Evolutionary conservation across 2,329 filamentous ascomycete species (phyloP).

Genomic region (Calonectria fujianensis): DNA sequence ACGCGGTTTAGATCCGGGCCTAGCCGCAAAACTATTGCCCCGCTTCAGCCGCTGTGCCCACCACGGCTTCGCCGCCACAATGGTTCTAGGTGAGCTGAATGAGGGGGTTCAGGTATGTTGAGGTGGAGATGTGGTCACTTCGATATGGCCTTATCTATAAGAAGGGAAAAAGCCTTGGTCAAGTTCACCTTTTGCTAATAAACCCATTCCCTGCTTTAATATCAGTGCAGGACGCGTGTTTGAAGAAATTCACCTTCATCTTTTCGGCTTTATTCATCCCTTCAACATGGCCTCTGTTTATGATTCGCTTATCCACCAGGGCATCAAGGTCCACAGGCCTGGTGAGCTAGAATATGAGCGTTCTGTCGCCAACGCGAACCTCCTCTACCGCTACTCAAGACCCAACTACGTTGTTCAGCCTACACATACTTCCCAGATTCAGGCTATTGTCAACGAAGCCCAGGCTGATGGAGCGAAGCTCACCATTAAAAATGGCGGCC

Average conservation of each 20-base stretch:
- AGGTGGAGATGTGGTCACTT: not conserved
- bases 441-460: not conserved
- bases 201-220: not conserved
- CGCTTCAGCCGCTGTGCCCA: not conserved
- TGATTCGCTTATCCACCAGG: not conserved
- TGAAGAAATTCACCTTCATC: not conserved
- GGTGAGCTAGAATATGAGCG: not conserved
- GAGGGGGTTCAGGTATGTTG: not conserved
- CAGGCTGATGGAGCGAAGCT: not conserved
- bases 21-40: conserved; percentile 1
- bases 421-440: not conserved
- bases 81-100: not conserved
- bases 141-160: not conserved
- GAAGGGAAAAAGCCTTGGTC: not conserved
- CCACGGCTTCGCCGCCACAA: not conserved
- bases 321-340: not conserved
- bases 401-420: conserved; percentile 6
- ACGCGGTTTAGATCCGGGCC: not conserved
- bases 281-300: conserved; percentile 1
- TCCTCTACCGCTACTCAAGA: not conserved
- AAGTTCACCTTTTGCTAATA: not conserved
- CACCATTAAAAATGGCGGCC: conserved; percentile 1
- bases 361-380: not conserved
- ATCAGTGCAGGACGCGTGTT: not conserved
- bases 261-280: not conserved